Conservation (phyloP, 176 grass and related monocot species). For the Eragrostis nindensis region DNA sequence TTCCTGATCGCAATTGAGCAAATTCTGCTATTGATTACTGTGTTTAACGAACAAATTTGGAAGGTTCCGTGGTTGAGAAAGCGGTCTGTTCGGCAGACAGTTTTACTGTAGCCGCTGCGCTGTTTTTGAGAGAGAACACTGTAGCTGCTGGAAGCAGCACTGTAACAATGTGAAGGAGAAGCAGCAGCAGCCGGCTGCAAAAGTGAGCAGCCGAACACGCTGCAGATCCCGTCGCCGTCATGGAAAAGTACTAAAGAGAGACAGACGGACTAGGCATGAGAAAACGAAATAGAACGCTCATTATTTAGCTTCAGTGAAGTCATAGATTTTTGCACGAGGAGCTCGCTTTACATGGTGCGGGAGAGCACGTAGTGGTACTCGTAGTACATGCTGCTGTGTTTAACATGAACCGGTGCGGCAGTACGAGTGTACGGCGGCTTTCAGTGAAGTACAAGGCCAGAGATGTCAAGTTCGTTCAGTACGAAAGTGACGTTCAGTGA, state of each 20-base stretch:
- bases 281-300: background rate
- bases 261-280: background rate
- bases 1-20: slow-evolving; percentile 7
- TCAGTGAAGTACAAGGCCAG: slow-evolving; percentile 37
- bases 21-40: background rate
- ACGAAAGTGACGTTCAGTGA: slow-evolving; percentile 24
- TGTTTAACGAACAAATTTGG: background rate
- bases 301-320: background rate
- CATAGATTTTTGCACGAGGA: slow-evolving; percentile 3
- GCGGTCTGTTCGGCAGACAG: no score
- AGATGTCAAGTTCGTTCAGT: slow-evolving; percentile 23
- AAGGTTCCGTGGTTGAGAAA: background rate
- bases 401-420: background rate
- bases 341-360: no score
- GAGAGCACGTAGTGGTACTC: no score
- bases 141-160: no score
- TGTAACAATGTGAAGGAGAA: no score
- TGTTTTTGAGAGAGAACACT: no score
- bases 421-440: slow-evolving; percentile 19
- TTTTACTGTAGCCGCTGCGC: no score
- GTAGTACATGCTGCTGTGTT: background rate
- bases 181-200: no score
- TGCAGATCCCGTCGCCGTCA: slow-evolving; percentile 39
- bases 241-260: slow-evolving; percentile 19
- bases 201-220: no score